Evolutionary conservation across 2,329 filamentous ascomycete species (phyloP), one percentile per base, ranked within the genome.

Genomic region (Cladophialophora carrionii): DNA sequence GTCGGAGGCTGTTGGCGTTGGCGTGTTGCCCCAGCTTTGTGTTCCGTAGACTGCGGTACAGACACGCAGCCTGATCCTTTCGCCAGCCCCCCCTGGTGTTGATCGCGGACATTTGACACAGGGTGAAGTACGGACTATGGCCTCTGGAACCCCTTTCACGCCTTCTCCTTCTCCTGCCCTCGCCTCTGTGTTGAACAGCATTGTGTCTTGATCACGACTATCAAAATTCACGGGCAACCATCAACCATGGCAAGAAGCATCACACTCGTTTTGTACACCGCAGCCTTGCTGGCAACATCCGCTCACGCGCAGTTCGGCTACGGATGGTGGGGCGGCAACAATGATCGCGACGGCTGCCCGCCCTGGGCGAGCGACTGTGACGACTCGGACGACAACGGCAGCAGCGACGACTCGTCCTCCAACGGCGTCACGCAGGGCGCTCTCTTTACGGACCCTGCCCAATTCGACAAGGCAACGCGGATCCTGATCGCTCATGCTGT

Each of bases 401-500:
- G 55, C 31, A 54, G 56, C 60, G 48, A 29, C 31, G 43, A 56
- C 37, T 49, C 66, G 14, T 61, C 59, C 7, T 54, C 62, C 9
- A 46, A 43, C 9, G 29, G 37, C 22, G 24, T 63, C 53, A 41
- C 52, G 20, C 56, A 63, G 41, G 49, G 52, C 29, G n/a, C 43
- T 5, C 32, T 65, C 9, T 68, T 68, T 49, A 37, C 43, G 14
- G 61, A 65, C 9, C n/a, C 43, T 17, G 59, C 59, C 8, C 51
- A 60, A 17, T 66, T 66, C 64, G 57, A 68, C 58, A 48, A 46
- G 24, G 62, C 60, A 12, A 69, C 34, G 8, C 43, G 46, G 6
- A 68, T 72, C 29, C 57, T 71, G 22, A 71, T 70, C 34, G 68
- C 71, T 4, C 73, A 75, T 62, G 73, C 73, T 0, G 57, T 73